These are phyloP conservation scores for Colletotrichum somersetense DNA, from an alignment of 2,329 filamentous ascomycete species.

Conservation along the genomic window DNA sequence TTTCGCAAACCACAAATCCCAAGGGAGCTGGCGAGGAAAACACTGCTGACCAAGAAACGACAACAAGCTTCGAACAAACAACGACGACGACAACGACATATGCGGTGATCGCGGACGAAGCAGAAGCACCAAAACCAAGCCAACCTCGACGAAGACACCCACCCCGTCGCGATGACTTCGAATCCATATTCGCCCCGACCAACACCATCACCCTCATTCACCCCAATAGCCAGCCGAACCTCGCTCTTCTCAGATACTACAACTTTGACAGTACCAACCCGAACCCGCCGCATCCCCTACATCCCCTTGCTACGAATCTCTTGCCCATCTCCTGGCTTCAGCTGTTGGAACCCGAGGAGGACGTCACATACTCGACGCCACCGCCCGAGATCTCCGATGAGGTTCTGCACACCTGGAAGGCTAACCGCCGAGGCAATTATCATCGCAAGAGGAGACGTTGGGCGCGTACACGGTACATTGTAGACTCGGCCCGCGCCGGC, in stretches of 20 bases:
- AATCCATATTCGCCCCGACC: slow-evolving; percentile 74
- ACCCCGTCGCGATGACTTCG: slow-evolving; percentile 60
- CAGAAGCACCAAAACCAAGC: slow-evolving; percentile 16
- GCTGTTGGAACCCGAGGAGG: slow-evolving; percentile 80
- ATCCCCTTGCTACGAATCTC: slow-evolving; percentile 86
- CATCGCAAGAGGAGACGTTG: slow-evolving; percentile 90
- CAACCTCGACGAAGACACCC: slow-evolving; percentile 22
- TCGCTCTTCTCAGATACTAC: slow-evolving; percentile 90
- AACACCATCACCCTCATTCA: slow-evolving; percentile 88
- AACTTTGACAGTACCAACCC: slow-evolving; percentile 80
- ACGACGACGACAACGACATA: slow-evolving; percentile 16
- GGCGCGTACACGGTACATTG: slow-evolving; percentile 77
- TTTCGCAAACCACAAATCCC: background rate
- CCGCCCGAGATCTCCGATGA: slow-evolving; percentile 71
- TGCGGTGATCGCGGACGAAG: slow-evolving; percentile 5
- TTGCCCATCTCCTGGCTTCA: slow-evolving; percentile 93
- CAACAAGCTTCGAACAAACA: slow-evolving; percentile 4
- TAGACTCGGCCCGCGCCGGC: slow-evolving; percentile 80
- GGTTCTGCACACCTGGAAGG: slow-evolving; percentile 78
- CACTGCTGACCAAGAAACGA: background rate
- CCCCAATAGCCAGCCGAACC: slow-evolving; percentile 86
- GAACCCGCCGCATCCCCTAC: slow-evolving; percentile 66
- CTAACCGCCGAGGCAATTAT: slow-evolving; percentile 85
- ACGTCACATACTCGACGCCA: slow-evolving; percentile 78
- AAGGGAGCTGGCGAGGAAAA: slow-evolving; percentile 6